Evolutionary conservation across 768 basidiomycete species (phyloP).

Genomic region (Suillus hirtellus): DNA sequence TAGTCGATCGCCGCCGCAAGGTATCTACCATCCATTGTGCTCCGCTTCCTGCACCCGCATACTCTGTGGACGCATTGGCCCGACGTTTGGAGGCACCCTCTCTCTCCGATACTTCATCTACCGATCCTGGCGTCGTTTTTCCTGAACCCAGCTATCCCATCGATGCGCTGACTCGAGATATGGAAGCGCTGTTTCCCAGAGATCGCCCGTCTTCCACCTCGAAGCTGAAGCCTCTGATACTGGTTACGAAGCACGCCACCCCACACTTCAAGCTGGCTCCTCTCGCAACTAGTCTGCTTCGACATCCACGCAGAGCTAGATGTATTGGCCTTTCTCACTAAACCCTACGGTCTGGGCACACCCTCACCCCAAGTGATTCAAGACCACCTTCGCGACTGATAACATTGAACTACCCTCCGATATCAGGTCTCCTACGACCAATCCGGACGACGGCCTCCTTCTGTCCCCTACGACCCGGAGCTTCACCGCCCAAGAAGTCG

Average conservation of each 20-base stretch:
- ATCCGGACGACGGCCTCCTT: not conserved
- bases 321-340: not conserved
- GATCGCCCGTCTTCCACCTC: not conserved
- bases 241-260: not conserved
- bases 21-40: not conserved
- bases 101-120: not conserved
- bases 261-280: not conserved
- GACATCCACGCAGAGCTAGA: not conserved
- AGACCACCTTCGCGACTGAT: not conserved
- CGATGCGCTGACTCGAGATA: not conserved
- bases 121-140: not conserved
- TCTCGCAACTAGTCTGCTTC: not conserved
- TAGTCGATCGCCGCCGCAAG: not conserved
- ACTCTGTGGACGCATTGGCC: not conserved
- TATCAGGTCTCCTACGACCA: not conserved
- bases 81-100: not conserved
- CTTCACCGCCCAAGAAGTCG: slow-evolving; percentile 1
- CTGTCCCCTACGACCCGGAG: slow-evolving; percentile 1
- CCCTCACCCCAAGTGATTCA: not conserved
- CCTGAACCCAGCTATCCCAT: not conserved
- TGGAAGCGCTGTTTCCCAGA: not conserved
- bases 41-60: not conserved
- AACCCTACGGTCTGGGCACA: not conserved
- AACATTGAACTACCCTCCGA: not conserved
- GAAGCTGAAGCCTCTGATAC: not conserved